These are phyloP conservation scores for Candida stauntonica DNA, from an alignment of 805 yeast genomes.

Conservation along the genomic window DNA sequence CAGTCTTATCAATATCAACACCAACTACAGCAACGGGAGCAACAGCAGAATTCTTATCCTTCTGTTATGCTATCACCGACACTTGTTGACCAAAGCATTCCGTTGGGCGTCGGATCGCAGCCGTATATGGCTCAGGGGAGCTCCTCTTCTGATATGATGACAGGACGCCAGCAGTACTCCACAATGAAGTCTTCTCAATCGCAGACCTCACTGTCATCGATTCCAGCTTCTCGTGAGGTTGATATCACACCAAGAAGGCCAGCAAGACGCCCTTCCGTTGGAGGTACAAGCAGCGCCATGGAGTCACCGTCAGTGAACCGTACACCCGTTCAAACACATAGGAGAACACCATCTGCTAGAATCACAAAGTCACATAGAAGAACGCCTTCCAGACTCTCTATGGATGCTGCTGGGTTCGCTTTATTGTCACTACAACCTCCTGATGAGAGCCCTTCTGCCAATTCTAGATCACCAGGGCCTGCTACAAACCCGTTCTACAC, in stretches of 20 bases:
- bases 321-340: slow-evolving; percentile 2
- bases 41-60: neutral
- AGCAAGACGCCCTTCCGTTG: slow-evolving; percentile 3
- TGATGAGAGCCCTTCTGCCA: neutral
- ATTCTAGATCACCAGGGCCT: slow-evolving; percentile 1
- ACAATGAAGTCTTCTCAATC: slow-evolving; percentile 7
- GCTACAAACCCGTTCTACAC: slow-evolving; percentile 13
- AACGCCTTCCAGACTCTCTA: slow-evolving; percentile 11
- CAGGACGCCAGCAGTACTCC: slow-evolving; percentile 1
- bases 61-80: neutral
- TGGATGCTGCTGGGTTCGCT: slow-evolving; percentile 12
- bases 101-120: no score
- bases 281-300: neutral
- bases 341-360: slow-evolving; percentile 12
- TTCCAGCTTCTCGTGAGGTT: slow-evolving; percentile 1
- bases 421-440: slow-evolving; percentile 7
- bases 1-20: neutral
- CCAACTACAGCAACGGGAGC: neutral
- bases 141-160: no score
- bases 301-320: neutral
- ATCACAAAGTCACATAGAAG: slow-evolving; percentile 11
- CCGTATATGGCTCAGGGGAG: no score
- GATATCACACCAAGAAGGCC: slow-evolving; percentile 9
- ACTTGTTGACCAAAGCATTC: neutral
- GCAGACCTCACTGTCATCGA: slow-evolving; percentile 3